A percentile compares a stretch with the other conserved stretches of the same genome.
These are phyloP conservation scores for Eragrostis curvula DNA, from an alignment of 176 grass and related monocot species.

Conservation along the genomic window DNA sequence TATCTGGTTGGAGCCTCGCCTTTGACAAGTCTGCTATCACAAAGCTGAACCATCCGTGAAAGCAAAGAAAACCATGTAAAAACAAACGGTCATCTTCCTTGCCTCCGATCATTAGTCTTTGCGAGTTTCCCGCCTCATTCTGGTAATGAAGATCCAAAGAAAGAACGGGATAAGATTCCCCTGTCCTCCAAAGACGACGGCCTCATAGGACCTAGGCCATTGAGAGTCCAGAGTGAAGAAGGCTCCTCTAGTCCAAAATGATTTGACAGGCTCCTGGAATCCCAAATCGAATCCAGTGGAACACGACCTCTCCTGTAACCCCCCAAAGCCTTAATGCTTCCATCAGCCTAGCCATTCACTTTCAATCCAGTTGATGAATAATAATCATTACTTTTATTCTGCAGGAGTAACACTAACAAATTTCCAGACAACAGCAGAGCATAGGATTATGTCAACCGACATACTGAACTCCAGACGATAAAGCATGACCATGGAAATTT, in stretches of 20 bases:
- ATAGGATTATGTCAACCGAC: background rate
- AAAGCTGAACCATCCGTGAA: slow-evolving; percentile 20
- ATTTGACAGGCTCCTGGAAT: slow-evolving; percentile 47
- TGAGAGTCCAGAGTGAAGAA: slow-evolving; percentile 23
- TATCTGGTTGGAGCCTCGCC: background rate
- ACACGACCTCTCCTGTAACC: slow-evolving; percentile 49
- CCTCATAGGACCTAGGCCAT: slow-evolving; percentile 32
- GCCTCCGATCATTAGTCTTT: slow-evolving; percentile 29
- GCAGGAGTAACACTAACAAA: slow-evolving; percentile 24
- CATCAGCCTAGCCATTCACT: slow-evolving; percentile 6
- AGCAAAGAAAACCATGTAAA: slow-evolving; percentile 39
- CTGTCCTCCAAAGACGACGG: slow-evolving; percentile 46
- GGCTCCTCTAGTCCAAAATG: slow-evolving; percentile 34
- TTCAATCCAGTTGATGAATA: slow-evolving; percentile 17
- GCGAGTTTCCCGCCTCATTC: slow-evolving; percentile 4
- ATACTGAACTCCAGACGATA: slow-evolving; percentile 14
- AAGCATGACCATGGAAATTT: slow-evolving; percentile 2
- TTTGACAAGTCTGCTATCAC: slow-evolving; percentile 35
- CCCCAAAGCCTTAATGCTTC: slow-evolving; percentile 33
- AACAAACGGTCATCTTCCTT: slow-evolving; percentile 45
- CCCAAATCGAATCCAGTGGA: slow-evolving; percentile 46
- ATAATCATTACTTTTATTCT: background rate
- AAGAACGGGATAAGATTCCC: slow-evolving; percentile 53
- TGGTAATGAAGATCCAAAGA: slow-evolving; percentile 47
- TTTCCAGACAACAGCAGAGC: background rate